Evolutionary conservation across 805 yeast species (phyloP), one percentile per base, ranked within the genome.

Genomic region (Sugiyamaella marilandica): DNA sequence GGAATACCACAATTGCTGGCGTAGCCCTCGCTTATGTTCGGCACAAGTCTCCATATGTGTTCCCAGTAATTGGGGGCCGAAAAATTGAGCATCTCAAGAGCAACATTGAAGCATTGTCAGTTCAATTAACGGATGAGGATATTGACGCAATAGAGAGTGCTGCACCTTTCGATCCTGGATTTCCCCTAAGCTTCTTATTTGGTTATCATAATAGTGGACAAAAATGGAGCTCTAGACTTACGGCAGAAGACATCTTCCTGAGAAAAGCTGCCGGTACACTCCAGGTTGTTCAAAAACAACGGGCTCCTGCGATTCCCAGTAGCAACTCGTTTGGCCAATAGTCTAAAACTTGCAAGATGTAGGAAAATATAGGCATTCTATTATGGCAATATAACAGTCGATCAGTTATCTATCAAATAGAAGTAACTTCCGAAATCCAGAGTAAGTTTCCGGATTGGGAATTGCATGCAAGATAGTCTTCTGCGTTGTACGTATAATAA

Each of bases 11-110:
- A 2, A 41, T 52, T n/a, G 29, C 49, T 11, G 19, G 57, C 24
- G 54, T 60, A 33, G 65, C 65, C 2, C 47, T 61, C 19, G 65
- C 65, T 8, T 61, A 61, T 53, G 59, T 62, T 18, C 41, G 58
- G 35, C 47, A 56, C 19, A 62, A 61, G 43, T 57, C 61, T 5
- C 50, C 50, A 5, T 37, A 53, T 33, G 62, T 62, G 16, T 61
- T 54, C 43, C 65, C 65, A 47, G 31, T 60, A 47, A 46, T 61
- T 19, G 60, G 67, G n/a, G 62, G 63, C 8, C 35, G 64, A 19
- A 60, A 60, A 37, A 33, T 54, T 18, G 57, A 56, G 50, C 62
- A 60, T 41, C 55, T 60, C 33, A 53, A 58, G 50, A 59, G 47
- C 24, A 60, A 60, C 48, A 54, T 60, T 29, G 52, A 45, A 14